Conservation (phyloP, 495 filamentous ascomycete species). For the Aspergillus mulundensis region DNA sequence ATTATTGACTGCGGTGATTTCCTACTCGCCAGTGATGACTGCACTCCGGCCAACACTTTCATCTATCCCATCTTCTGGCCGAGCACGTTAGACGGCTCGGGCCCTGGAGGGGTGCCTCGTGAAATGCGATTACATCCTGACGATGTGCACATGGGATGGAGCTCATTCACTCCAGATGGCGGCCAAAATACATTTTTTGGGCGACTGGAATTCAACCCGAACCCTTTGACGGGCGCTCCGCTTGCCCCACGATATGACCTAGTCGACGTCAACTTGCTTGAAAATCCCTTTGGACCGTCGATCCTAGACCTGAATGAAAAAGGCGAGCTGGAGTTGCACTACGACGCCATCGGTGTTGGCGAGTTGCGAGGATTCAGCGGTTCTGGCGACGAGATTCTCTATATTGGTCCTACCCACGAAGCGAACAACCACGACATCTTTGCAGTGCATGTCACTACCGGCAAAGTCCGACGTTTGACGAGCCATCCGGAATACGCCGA, state of each 20-base stretch:
- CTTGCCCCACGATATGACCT: constrained; percentile 21
- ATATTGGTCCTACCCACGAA: constrained; percentile 19
- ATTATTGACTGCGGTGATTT: constrained; percentile 17
- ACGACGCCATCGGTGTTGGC: constrained; percentile 17
- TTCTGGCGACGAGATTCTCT: constrained; percentile 18
- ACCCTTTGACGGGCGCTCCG: constrained; percentile 8
- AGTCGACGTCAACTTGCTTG: constrained; percentile 18
- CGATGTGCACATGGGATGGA: constrained; percentile 21
- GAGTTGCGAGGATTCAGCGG: constrained; percentile 25
- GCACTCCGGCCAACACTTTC: constrained; percentile 15
- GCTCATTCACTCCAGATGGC: constrained; percentile 8
- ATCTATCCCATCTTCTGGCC: constrained; percentile 24
- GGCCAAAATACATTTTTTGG: constrained; percentile 19
- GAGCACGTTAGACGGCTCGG: constrained; percentile 8
- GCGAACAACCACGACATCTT: constrained; percentile 25
- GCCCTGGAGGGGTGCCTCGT: constrained; percentile 7
- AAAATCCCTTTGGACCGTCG: background rate
- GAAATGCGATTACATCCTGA: constrained; percentile 26
- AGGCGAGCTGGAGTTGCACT: constrained; percentile 11
- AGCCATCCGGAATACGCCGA: constrained; percentile 25
- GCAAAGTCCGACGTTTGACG: constrained; percentile 20
- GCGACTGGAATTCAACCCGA: constrained; percentile 21
- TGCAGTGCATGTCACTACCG: constrained; percentile 20
- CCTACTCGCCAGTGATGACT: constrained; percentile 10
- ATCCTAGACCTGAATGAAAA: constrained; percentile 1